Base-by-base conservation (phyloP, 495 filamentous ascomycete genomes). In the Neurospora sp. region DNA sequence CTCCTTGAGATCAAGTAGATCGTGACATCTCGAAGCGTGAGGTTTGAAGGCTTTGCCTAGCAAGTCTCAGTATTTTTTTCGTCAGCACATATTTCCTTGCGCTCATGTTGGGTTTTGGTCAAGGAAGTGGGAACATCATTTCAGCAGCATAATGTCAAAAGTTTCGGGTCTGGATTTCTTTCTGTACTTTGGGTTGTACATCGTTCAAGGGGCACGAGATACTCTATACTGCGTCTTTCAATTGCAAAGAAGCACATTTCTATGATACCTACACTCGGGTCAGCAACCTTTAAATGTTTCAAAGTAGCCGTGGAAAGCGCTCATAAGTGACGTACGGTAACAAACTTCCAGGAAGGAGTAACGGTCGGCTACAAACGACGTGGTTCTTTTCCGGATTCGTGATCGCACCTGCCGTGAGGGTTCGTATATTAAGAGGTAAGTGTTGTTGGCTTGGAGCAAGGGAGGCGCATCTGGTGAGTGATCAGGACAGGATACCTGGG, bases 1-100 rank as follows among this genome's bases (percentile, higher is more conserved):
- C 82, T 93, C 62, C 84, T 97, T 40, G 90, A 91, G 75, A 88
- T 88, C 79, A 88, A 88, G 84, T 89, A 86, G 82, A 78, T 27
- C 54, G 73, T 70, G 39, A 37, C 70, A 12, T 69, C 20, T 41
- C 35, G 73, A 71, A 42, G 44, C 54, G 14, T 8, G 54, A 18
- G 23, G 54, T 66, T 16, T 16, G 27, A 62, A 62, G 27, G 27
- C 12, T 16, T 62, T 16, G 54, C 35, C 35, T 66, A 66, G 54
- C 54, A 35, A 66, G 54, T 35, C 54, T 31, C 27, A 14, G 31
- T 6, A 4, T 66, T 66, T 66, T 14, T 35, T 66, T 66, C 27
- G 54, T 66, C 54, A 66, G 54, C 54, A 66, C 54, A 66, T 66
- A 66, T 66, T 66, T 18, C 54, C 54, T 66, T 31, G 54, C 27